Conservation (phyloP, 768 basidiomycete species). For the Lactarius hengduanensis region DNA sequence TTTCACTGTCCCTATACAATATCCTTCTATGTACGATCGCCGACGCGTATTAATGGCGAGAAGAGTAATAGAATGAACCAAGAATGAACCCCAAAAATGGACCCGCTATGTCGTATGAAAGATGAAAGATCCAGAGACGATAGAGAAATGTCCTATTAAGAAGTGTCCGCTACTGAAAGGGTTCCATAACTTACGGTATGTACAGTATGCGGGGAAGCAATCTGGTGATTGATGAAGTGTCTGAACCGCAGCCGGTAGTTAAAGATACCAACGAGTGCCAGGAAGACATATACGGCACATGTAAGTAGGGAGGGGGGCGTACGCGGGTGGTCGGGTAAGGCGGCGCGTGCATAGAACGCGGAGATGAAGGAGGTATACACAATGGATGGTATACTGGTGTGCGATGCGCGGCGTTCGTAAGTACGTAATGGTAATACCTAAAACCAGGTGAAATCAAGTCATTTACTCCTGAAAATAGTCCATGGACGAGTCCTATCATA, state of each 20-base stretch:
- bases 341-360: slow-evolving; percentile 3
- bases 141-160: slow-evolving; percentile 10
- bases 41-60: background rate
- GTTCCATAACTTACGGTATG: slow-evolving; percentile 7
- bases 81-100: background rate
- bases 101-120: slow-evolving; percentile 22
- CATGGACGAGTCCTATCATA: slow-evolving; percentile 14
- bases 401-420: slow-evolving; percentile 12
- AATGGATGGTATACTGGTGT: slow-evolving; percentile 17
- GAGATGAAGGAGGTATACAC: slow-evolving; percentile 22
- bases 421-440: slow-evolving; percentile 21
- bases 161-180: slow-evolving; percentile 9
- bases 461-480: slow-evolving; percentile 15
- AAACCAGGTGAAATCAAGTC: slow-evolving; percentile 14
- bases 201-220: slow-evolving; percentile 10
- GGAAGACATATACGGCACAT: slow-evolving; percentile 1
- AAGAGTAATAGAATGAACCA: slow-evolving; percentile 1
- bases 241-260: slow-evolving; percentile 2
- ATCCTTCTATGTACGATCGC: background rate
- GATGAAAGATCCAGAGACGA: slow-evolving; percentile 24
- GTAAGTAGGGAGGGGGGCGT: background rate
- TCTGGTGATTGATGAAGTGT: background rate
- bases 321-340: background rate
- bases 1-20: slow-evolving; percentile 1
- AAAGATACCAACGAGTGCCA: background rate